These are phyloP conservation scores for Canavalia ensiformis DNA, from an alignment of 306 rosid genomes.

Conservation along the genomic window DNA sequence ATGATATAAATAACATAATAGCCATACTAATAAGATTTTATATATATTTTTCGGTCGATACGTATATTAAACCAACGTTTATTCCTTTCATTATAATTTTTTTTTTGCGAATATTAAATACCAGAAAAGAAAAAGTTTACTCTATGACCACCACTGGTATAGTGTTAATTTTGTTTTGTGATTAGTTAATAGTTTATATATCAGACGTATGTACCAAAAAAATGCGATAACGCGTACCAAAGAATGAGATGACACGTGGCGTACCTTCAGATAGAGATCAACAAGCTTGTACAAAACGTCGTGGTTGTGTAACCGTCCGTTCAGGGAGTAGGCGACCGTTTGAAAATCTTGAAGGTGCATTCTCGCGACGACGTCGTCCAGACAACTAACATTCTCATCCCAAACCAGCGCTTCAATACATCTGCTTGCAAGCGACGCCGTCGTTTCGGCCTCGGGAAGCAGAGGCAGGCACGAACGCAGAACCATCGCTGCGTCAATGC, in stretches of 20 bases:
- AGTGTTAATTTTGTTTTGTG: too few relatives aligned
- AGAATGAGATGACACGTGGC: slow-evolving; percentile 20
- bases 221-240: neutral
- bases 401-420: slow-evolving; percentile 70
- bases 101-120: too few relatives aligned
- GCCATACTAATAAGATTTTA: too few relatives aligned
- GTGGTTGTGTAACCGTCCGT: slow-evolving; percentile 60
- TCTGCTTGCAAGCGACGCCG: slow-evolving; percentile 67
- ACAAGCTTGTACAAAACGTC: slow-evolving; percentile 72
- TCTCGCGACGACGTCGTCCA: slow-evolving; percentile 58
- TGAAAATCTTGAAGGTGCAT: slow-evolving; percentile 67
- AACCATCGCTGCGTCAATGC: slow-evolving; percentile 62
- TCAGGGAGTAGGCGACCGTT: slow-evolving; percentile 62
- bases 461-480: slow-evolving; percentile 74
- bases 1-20: too few relatives aligned
- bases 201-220: too few relatives aligned
- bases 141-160: too few relatives aligned
- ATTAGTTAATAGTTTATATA: too few relatives aligned
- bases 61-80: too few relatives aligned
- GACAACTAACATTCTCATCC: slow-evolving; percentile 43
- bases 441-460: slow-evolving; percentile 93
- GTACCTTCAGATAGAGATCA: slow-evolving; percentile 74
- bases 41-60: too few relatives aligned
- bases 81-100: too few relatives aligned
- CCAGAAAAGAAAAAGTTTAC: too few relatives aligned